Conservation (phyloP, 192 early-diverging fungal species). For the Umbelopsis sp. region DNA sequence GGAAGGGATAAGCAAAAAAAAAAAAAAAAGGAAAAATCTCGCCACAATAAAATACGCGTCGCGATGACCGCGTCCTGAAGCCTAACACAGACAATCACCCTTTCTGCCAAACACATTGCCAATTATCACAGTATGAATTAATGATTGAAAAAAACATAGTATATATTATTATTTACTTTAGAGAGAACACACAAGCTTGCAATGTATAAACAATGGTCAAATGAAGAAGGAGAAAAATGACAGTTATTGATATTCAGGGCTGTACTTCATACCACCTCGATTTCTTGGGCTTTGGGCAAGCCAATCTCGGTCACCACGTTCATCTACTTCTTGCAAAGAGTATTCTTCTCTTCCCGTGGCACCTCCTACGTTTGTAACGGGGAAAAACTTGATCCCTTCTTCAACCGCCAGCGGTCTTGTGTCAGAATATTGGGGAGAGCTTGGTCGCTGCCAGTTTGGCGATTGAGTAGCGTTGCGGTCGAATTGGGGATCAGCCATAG, state of each 20-base stretch:
- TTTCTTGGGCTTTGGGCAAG: constrained; percentile 7
- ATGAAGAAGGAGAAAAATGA: background rate
- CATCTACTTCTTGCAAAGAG: constrained; percentile 3
- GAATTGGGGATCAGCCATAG: background rate
- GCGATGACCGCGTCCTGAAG: background rate
- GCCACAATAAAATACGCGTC: background rate
- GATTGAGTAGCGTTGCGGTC: background rate
- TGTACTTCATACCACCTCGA: background rate
- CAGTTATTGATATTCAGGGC: background rate
- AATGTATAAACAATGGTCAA: background rate
- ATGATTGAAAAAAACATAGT: too few relatives aligned
- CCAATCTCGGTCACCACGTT: background rate
- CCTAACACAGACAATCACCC: too few relatives aligned
- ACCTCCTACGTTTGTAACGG: constrained; percentile 1
- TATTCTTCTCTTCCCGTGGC: constrained; percentile 10
- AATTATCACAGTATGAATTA: too few relatives aligned
- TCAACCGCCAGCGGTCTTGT: constrained; percentile 10
- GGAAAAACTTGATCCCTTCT: constrained; percentile 16
- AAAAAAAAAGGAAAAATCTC: background rate
- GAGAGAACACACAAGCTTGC: background rate
- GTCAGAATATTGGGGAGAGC: background rate
- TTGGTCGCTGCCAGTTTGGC: constrained; percentile 6
- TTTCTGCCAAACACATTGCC: too few relatives aligned
- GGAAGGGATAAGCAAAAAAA: background rate
- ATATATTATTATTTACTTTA: background rate